Percentiles rank a stretch among this genome's conserved stretches.
Evolutionary conservation across 2,329 filamentous ascomycete genomes (phyloP).

Genomic region (Sclerotinia subarctica): DNA sequence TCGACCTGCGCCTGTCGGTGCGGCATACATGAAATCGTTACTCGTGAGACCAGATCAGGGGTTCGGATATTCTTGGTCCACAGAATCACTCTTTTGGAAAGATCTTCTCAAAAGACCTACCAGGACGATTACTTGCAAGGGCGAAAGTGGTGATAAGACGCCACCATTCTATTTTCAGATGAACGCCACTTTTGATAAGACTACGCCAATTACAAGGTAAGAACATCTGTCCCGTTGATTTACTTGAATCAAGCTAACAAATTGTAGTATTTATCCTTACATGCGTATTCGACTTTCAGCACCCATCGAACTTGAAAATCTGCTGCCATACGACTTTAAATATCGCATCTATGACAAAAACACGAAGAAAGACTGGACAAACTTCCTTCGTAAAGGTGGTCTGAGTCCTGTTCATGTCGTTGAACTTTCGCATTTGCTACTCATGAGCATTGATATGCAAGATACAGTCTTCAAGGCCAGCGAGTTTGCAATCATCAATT

Average conservation of each 20-base stretch:
- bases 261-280: slow-evolving; percentile 73
- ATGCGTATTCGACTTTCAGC: slow-evolving; percentile 92
- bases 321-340: slow-evolving; percentile 97
- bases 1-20: slow-evolving; percentile 85
- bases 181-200: slow-evolving; percentile 78
- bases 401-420: slow-evolving; percentile 97
- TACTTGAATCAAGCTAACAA: slow-evolving; percentile 37
- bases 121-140: slow-evolving; percentile 81
- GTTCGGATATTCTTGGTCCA: slow-evolving; percentile 95
- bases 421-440: slow-evolving; percentile 85
- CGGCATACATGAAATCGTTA: slow-evolving; percentile 83
- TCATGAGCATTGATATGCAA: slow-evolving; percentile 94
- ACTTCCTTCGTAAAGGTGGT: slow-evolving; percentile 93
- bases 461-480: slow-evolving; percentile 92
- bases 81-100: slow-evolving; percentile 86
- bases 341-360: slow-evolving; percentile 99
- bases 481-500: slow-evolving; percentile 96
- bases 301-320: slow-evolving; percentile 88
- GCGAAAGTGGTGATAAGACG: slow-evolving; percentile 72
- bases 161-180: slow-evolving; percentile 96
- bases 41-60: slow-evolving; percentile 89
- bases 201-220: slow-evolving; percentile 75
- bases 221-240: slow-evolving; percentile 25
- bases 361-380: slow-evolving; percentile 98
- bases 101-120: slow-evolving; percentile 83